phyloP scores from a whole-genome alignment of 345 rosid genomes.

The Sapria himalayana region DNA sequence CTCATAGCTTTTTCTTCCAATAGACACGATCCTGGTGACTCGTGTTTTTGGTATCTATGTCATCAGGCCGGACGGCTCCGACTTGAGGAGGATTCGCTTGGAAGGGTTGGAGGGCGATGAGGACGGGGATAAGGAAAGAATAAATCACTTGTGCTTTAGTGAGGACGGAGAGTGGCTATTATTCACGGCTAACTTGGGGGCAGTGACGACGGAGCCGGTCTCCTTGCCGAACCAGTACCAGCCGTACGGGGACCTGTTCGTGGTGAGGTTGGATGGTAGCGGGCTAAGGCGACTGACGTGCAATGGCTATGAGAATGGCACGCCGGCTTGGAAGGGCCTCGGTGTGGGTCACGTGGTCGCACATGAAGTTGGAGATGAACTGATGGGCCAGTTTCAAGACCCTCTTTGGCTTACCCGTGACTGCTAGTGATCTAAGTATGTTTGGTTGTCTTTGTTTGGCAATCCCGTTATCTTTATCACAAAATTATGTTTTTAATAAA shows the following conservation, averaged over 20 bases:
- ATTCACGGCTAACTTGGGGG: constrained; percentile 40
- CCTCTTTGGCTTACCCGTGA: constrained; percentile 59
- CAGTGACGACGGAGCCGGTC: constrained; percentile 60
- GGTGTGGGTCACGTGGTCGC: constrained; percentile 15
- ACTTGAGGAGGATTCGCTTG: constrained; percentile 30
- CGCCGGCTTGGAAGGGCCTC: constrained; percentile 46
- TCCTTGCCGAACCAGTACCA: constrained; percentile 68
- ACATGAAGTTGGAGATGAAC: constrained; percentile 21
- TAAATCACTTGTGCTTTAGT: constrained; percentile 63
- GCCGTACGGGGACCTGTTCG: constrained; percentile 60
- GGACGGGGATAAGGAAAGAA: constrained; percentile 49
- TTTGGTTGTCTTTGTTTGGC: too few relatives aligned
- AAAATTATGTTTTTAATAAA: too few relatives aligned
- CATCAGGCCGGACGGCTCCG: constrained; percentile 51
- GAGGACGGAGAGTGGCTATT: constrained; percentile 51
- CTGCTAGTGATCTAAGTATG: too few relatives aligned
- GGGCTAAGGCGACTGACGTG: constrained; percentile 70
- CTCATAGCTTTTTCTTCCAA: constrained; percentile 90
- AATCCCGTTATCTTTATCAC: too few relatives aligned
- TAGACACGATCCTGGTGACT: constrained; percentile 30
- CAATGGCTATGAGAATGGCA: constrained; percentile 64
- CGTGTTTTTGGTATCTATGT: constrained; percentile 35
- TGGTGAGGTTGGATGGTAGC: constrained; percentile 37
- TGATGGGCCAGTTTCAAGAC: constrained; percentile 36
- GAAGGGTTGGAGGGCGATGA: constrained; percentile 30